Conservation (phyloP, 768 basidiomycete genomes). For the Leccinum broughii region DNA sequence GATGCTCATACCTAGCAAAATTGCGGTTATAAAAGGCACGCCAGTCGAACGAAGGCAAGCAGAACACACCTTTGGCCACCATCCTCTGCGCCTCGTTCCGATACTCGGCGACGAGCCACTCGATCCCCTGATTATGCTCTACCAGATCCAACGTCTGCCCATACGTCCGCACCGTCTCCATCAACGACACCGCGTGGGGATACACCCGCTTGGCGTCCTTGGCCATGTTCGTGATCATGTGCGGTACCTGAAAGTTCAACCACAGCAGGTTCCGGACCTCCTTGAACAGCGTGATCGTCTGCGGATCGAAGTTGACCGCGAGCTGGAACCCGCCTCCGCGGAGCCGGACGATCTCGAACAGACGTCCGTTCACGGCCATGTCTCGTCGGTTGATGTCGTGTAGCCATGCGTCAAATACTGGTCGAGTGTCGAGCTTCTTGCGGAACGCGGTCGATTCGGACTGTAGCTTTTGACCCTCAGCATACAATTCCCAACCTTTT, state of each 20-base stretch:
- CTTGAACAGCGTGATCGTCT: constrained; percentile 98
- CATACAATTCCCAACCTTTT: constrained; percentile 98
- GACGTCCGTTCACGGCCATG: constrained; percentile 85
- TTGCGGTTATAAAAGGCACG: neutral
- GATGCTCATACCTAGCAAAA: constrained; percentile 78
- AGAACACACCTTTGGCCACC: constrained; percentile 80
- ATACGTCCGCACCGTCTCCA: constrained; percentile 99
- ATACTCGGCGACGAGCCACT: constrained; percentile 93
- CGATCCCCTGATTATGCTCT: constrained; percentile 87
- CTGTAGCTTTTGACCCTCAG: constrained; percentile 98
- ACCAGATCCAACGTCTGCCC: constrained; percentile 93
- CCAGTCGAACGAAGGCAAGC: neutral
- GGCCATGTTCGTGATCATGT: constrained; percentile 93
- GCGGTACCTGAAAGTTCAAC: constrained; percentile 95
- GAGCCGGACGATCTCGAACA: constrained; percentile 87
- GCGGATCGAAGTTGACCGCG: constrained; percentile 96
- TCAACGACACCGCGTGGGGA: constrained; percentile 94
- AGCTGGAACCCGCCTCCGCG: constrained; percentile 80
- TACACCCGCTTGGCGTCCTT: constrained; percentile 99
- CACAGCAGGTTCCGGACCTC: constrained; percentile 75
- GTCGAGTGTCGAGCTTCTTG: constrained; percentile 92
- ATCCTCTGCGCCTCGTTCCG: constrained; percentile 91
- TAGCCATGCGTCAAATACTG: constrained; percentile 96
- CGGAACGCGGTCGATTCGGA: constrained; percentile 89
- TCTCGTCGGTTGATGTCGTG: constrained; percentile 92